phyloP scores from a whole-genome alignment of 352 stramenopile species.

The Pilasporangium apinafurcum region DNA sequence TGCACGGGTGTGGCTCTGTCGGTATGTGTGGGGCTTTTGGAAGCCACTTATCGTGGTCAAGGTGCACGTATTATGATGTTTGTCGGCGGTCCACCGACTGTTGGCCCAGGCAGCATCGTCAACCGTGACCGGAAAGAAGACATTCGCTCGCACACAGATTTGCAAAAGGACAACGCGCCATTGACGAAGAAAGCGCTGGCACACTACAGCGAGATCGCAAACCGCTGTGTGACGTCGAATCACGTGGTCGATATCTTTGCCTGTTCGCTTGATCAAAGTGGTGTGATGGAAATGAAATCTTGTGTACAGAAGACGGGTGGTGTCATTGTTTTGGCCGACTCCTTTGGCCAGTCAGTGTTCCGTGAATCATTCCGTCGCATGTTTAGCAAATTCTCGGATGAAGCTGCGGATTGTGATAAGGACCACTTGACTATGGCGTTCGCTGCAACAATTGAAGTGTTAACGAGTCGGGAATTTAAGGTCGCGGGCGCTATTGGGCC shows the following conservation, averaged over 20 bases:
- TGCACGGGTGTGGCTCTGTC: constrained; percentile 96
- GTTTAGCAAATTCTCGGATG: constrained; percentile 95
- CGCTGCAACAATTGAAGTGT: constrained; percentile 93
- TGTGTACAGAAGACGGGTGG: constrained; percentile 98
- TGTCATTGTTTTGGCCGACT: constrained; percentile 98
- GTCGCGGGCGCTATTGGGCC: constrained; percentile 97
- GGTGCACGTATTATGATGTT: constrained; percentile 99
- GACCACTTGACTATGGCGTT: constrained; percentile 96
- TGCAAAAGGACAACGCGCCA: constrained; percentile 93
- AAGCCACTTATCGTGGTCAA: constrained; percentile 93
- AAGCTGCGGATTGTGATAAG: constrained; percentile 92
- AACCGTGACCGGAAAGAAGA: constrained; percentile 94
- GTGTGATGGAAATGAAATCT: constrained; percentile 98
- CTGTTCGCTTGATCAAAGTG: constrained; percentile 96
- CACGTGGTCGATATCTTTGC: constrained; percentile 99
- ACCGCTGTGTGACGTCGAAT: constrained; percentile 87
- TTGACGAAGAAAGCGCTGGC: constrained; percentile 93
- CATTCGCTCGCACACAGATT: constrained; percentile 95
- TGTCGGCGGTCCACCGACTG: constrained; percentile 94
- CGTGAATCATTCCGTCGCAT: constrained; percentile 97
- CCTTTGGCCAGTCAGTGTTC: constrained; percentile 98
- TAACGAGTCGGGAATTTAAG: constrained; percentile 99
- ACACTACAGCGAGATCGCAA: constrained; percentile 95
- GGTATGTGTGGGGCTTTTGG: constrained; percentile 95
- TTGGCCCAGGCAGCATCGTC: constrained; percentile 95